These are phyloP conservation scores for Suillus variegatus DNA, from an alignment of 768 basidiomycete species.

Conservation along the genomic window DNA sequence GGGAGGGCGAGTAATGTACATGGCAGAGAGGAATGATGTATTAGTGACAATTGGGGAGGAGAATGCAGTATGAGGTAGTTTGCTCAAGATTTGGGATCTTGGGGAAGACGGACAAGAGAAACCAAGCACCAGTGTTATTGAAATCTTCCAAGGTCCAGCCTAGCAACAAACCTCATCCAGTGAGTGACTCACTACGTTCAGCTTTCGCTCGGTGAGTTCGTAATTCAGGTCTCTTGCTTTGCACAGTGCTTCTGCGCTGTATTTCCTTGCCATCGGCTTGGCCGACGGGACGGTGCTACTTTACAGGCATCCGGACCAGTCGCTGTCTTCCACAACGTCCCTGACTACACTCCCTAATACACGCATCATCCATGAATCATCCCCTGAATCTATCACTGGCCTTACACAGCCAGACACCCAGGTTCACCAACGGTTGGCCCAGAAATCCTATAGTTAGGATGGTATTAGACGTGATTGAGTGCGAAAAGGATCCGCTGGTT, in stretches of 20 bases:
- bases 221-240: conserved; percentile 66
- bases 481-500: no score
- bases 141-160: conserved; percentile 78
- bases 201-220: conserved; percentile 2
- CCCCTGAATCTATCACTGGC: conserved; percentile 88
- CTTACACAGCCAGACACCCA: no score
- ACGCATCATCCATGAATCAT: conserved; percentile 78
- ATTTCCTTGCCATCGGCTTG: conserved; percentile 88
- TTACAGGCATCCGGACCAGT: conserved; percentile 90
- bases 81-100: conserved; percentile 90
- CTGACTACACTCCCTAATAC: conserved; percentile 83
- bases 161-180: conserved; percentile 77
- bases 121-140: conserved; percentile 59
- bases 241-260: conserved; percentile 73
- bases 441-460: no score
- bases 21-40: conserved; percentile 79
- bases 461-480: no score
- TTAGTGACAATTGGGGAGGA: conserved; percentile 95
- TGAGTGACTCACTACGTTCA: conserved; percentile 29
- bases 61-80: conserved; percentile 58
- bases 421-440: no score
- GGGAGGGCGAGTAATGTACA: conserved; percentile 80
- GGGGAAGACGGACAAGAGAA: conserved; percentile 65
- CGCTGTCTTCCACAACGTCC: conserved; percentile 66
- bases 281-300: conserved; percentile 94